A percentile compares a stretch with the other conserved stretches of the same genome.
phyloP scores from a whole-genome alignment of 2,329 filamentous ascomycete genomes.

The Pestalotiopsis sp. region DNA sequence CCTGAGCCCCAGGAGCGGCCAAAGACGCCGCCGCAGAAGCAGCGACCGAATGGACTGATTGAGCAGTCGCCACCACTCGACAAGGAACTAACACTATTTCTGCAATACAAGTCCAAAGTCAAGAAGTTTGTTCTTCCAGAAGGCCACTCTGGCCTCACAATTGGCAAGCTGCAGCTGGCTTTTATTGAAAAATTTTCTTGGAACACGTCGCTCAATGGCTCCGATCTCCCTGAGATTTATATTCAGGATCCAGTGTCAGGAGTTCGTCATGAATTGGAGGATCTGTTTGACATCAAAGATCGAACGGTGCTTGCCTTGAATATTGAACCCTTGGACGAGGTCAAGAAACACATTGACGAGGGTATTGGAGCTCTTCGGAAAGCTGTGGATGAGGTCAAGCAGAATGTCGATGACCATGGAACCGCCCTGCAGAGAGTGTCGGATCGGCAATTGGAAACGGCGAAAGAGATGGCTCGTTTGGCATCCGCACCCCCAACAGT shows the following conservation, averaged over 20 bases:
- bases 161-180: constrained; percentile 86
- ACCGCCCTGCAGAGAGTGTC: constrained; percentile 83
- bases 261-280: constrained; percentile 94
- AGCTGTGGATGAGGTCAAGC: constrained; percentile 84
- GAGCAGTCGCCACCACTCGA: constrained; percentile 72
- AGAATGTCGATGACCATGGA: constrained; percentile 81
- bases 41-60: constrained; percentile 56
- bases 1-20: constrained; percentile 25
- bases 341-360: constrained; percentile 95
- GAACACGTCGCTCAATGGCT: constrained; percentile 94
- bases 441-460: constrained; percentile 85
- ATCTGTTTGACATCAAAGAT: constrained; percentile 91
- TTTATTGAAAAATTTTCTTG: constrained; percentile 99
- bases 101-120: constrained; percentile 96
- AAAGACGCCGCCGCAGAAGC: constrained; percentile 41
- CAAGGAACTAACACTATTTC: constrained; percentile 89
- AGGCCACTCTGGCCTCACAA: constrained; percentile 80
- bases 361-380: constrained; percentile 79
- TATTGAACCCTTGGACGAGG: constrained; percentile 89
- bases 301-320: constrained; percentile 94
- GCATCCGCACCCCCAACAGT: constrained; percentile 48
- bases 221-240: constrained; percentile 94
- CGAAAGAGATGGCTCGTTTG: constrained; percentile 77
- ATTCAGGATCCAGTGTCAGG: constrained; percentile 96
- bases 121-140: constrained; percentile 93